phyloP scores from a whole-genome alignment of 106 monocot species.

The Phalaenopsis aphrodite region DNA sequence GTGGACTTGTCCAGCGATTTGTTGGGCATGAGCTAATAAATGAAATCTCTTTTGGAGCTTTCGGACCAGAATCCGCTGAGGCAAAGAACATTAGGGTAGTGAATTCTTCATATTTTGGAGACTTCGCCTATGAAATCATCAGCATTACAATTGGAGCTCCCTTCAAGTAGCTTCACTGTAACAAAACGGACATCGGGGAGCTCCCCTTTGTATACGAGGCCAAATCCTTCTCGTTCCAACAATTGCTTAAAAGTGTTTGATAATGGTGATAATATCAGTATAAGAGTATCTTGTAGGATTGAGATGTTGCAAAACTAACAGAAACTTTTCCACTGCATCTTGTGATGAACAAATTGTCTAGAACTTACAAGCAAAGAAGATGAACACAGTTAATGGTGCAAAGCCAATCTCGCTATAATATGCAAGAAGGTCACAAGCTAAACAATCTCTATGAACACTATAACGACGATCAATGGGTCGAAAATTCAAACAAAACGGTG shows the following conservation, averaged over 20 bases:
- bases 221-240: constrained; percentile 47
- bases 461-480: not conserved
- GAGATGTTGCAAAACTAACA: constrained; percentile 21
- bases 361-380: constrained; percentile 28
- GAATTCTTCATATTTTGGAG: constrained; percentile 44
- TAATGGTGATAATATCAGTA: constrained; percentile 28
- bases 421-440: not conserved
- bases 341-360: constrained; percentile 10
- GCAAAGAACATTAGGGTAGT: constrained; percentile 35
- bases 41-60: constrained; percentile 23
- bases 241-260: constrained; percentile 34
- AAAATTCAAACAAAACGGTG: not conserved
- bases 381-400: constrained; percentile 16
- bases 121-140: constrained; percentile 57
- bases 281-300: constrained; percentile 34
- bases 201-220: constrained; percentile 30
- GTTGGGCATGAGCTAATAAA: constrained; percentile 8
- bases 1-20: constrained; percentile 7
- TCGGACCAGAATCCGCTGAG: constrained; percentile 49
- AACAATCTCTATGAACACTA: not conserved
- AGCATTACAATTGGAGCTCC: constrained; percentile 2
- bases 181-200: constrained; percentile 18
- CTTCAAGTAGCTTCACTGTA: constrained; percentile 32
- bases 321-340: constrained; percentile 40
- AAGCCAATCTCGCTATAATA: constrained; percentile 14